Evolutionary conservation across 2,329 filamentous ascomycete species (phyloP), one percentile per base, ranked within the genome.

Genomic region (Colletotrichum cuscutae): DNA sequence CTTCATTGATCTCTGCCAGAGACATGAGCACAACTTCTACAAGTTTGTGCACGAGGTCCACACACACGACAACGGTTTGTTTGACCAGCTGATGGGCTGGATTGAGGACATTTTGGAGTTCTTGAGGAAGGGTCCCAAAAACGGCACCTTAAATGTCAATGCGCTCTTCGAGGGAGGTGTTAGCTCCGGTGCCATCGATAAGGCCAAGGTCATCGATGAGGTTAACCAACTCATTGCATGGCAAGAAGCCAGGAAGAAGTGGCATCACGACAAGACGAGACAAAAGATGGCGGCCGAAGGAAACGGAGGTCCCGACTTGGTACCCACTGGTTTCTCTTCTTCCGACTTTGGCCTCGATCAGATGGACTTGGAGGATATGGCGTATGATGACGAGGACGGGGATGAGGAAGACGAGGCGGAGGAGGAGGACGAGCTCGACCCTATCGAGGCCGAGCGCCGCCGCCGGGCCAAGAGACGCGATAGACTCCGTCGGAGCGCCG

Each of bases 21-120:
- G 97, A 56, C 97, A 99, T 81, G 95, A 99, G 83, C 91, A 97
- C 81, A 97, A 97, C 83, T 96, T 99, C 81, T 99, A 98, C 89
- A 98, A 98, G 82, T 99, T 99, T 81, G 93, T 99, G 4, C 97
- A 99, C 81, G 97, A 99, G 83, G 96, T 99, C 1, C 97, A 99
- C 80, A 92, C 94, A 7, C 96, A 99, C 78, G 97, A 99, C 81
- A 97, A 99, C 75, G 97, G 97, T 0, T 89, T 99, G 1, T 99
- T 99, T 78, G 95, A 95, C 46, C 94, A 97, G 78, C 89, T 99
- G 64, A 99, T 99, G 97, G 92, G 92, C 30, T 98, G 97, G 97
- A 92, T 98, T 58, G 97, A 99, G 84, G 94, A 93, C 46, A 98
- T 99, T 71, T 89, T 99, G 6, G 94, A 97, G 74, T 99, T 98